Percentiles rank a stretch among this genome's conserved stretches.
Evolutionary conservation across 305 asterid species (phyloP).

Genomic region (Galium porrigens): DNA sequence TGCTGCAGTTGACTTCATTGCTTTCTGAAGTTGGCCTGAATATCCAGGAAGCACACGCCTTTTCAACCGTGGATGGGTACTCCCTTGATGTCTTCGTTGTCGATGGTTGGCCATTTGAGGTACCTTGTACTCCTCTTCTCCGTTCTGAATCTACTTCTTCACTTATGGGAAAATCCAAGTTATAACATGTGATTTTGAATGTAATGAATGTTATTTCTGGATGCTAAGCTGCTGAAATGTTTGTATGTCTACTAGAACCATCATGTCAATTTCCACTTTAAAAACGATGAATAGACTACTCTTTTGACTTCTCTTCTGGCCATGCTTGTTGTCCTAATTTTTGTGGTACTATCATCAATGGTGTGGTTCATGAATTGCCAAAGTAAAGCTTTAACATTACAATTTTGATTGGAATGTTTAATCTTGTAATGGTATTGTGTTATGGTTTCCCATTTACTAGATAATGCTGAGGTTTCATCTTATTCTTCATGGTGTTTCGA

Average conservation of each 20-base stretch:
- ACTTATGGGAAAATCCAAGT: not conserved
- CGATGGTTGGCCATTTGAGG: conserved; percentile 93
- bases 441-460: not conserved
- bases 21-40: conserved; percentile 84
- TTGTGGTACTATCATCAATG: not conserved
- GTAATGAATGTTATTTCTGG: not conserved
- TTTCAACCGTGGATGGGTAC: conserved; percentile 84
- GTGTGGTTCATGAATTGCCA: not conserved
- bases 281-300: not conserved
- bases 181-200: conserved; percentile 3
- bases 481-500: not conserved
- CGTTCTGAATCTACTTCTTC: not conserved
- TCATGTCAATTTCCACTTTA: not conserved
- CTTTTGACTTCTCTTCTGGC: not conserved
- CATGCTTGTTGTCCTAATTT: not conserved
- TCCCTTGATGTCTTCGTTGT: conserved; percentile 92
- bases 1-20: conserved; percentile 73
- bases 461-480: not conserved
- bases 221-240: not conserved
- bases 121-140: conserved; percentile 20
- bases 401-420: not conserved
- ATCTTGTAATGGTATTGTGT: not conserved
- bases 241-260: not conserved
- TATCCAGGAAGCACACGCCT: conserved; percentile 93
- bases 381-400: not conserved